Base-by-base conservation (phyloP, 129 eudicot genomes). In the Logfia minima region DNA sequence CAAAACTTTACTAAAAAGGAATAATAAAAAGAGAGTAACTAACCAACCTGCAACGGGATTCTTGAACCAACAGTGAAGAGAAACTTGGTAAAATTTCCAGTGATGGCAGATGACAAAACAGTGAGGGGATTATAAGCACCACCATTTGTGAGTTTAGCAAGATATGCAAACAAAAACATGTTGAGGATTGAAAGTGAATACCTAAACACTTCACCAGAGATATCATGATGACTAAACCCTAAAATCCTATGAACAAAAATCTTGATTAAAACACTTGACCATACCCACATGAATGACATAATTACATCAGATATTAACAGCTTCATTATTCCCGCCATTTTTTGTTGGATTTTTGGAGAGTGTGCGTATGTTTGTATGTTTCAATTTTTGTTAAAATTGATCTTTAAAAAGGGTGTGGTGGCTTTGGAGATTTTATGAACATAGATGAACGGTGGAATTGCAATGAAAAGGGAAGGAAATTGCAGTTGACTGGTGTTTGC, bases 251-350 rank as follows among this genome's bases (percentile, higher is more conserved):
- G 84, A 3, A 88, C 88, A 16, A 93, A 78, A 0, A 83, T 43
- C 89, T 90, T 93, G 58, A 93, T 76, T 16, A 87, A 55, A 31
- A 85, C 86, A 75, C 96, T 83, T 0, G 98, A 90, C 87, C 90
- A 93, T 58, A 88, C 98, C 96, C 98, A 93, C 95, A 93, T 93
- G 74, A 87, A 83, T 0, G 98, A 93, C 76, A 93, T 81, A 68
- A 68, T 61, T 64, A 78, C 71, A 84, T 93, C 98, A 3, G 88
- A 82, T 35, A 83, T 53, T 21, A 93, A 66, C 68, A 90, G 29
- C 34, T 34, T 39, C 51, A 68, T 41, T 17, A 73, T 78, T 73
- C 60, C 77, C 45, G 35, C 73, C 86, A 83, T 45, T 66, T 39
- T 43, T 48, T 68, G 60, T 55, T 52, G 23, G 10, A 18, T 61